A percentile compares a stretch with the other conserved stretches of the same genome.
phyloP scores from a whole-genome alignment of 768 basidiomycete genomes.

The Megacollybia marginata region DNA sequence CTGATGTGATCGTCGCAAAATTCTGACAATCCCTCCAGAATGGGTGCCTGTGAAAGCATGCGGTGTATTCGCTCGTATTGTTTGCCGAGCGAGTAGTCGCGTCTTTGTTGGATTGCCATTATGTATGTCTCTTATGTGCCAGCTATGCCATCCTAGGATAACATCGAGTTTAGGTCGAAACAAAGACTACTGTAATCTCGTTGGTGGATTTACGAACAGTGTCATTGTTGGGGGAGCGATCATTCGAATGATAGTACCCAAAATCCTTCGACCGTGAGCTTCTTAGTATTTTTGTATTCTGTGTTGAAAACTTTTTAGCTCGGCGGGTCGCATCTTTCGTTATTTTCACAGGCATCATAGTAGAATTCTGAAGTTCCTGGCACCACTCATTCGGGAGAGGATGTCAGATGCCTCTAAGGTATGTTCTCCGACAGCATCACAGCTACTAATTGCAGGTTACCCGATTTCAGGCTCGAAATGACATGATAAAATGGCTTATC shows the following conservation, averaged over 20 bases:
- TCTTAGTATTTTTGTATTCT: too few species aligned
- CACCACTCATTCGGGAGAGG: slow-evolving; percentile 15
- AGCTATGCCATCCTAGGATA: too few species aligned
- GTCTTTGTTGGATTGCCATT: slow-evolving; percentile 30
- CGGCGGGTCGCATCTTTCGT: slow-evolving; percentile 12
- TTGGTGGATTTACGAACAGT: slow-evolving; percentile 25
- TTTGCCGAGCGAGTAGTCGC: slow-evolving; percentile 31
- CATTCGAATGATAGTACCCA: slow-evolving; percentile 26
- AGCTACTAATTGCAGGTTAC: background rate
- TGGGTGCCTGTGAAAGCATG: too few species aligned
- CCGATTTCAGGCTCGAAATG: slow-evolving; percentile 7
- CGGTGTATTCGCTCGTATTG: slow-evolving; percentile 24
- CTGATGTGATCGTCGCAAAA: too few species aligned
- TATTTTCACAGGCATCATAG: slow-evolving; percentile 5
- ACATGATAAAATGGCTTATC: slow-evolving; percentile 35
- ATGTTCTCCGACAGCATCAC: too few species aligned
- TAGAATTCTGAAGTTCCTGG: slow-evolving; percentile 11
- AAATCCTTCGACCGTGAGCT: slow-evolving; percentile 13
- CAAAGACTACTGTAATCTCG: slow-evolving; percentile 20
- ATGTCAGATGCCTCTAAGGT: background rate
- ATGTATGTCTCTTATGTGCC: too few species aligned
- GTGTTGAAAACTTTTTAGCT: slow-evolving; percentile 9
- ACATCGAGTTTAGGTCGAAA: slow-evolving; percentile 32
- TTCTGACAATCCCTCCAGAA: too few species aligned
- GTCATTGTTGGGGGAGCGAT: slow-evolving; percentile 20